phyloP scores from a whole-genome alignment of 1,139 yeast species.

The Lodderomyces jiufengensis region DNA sequence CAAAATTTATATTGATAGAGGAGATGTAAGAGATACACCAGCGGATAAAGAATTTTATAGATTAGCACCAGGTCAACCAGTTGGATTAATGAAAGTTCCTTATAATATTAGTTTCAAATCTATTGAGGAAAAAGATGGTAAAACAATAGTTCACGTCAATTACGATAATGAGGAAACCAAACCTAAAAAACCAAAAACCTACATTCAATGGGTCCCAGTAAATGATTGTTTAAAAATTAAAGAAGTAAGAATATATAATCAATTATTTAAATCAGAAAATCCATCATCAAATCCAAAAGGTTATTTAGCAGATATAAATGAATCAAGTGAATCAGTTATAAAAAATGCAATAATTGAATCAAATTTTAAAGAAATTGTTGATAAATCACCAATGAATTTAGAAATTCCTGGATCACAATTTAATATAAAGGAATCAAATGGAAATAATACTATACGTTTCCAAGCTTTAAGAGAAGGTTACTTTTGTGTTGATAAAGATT shows the following conservation, averaged over 20 bases:
- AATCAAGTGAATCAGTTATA: constrained; percentile 68
- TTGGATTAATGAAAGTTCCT: constrained; percentile 94
- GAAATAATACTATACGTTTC: constrained; percentile 88
- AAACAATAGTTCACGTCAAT: constrained; percentile 67
- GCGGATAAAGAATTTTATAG: constrained; percentile 64
- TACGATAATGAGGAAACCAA: constrained; percentile 70
- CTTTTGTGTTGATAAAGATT: constrained; percentile 86
- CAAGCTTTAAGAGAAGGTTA: constrained; percentile 97
- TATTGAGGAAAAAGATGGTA: constrained; percentile 65
- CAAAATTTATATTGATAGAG: constrained; percentile 78
- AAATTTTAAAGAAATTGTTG: constrained; percentile 64
- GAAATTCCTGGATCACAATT: constrained; percentile 65
- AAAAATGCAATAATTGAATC: constrained; percentile 73
- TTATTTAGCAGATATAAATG: constrained; percentile 76
- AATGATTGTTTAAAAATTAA: constrained; percentile 51
- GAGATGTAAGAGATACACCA: constrained; percentile 45
- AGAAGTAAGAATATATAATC: constrained; percentile 86
- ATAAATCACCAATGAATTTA: constrained; percentile 74
- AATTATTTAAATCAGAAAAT: constrained; percentile 85
- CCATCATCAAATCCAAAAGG: constrained; percentile 90
- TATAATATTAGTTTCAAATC: constrained; percentile 72
- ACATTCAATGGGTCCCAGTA: constrained; percentile 93
- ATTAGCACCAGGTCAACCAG: constrained; percentile 90
- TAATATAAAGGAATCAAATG: constrained; percentile 58
- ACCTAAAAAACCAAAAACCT: constrained; percentile 82